Conservation (phyloP, 164 flowering plant species). For the Aristolochia californica region DNA sequence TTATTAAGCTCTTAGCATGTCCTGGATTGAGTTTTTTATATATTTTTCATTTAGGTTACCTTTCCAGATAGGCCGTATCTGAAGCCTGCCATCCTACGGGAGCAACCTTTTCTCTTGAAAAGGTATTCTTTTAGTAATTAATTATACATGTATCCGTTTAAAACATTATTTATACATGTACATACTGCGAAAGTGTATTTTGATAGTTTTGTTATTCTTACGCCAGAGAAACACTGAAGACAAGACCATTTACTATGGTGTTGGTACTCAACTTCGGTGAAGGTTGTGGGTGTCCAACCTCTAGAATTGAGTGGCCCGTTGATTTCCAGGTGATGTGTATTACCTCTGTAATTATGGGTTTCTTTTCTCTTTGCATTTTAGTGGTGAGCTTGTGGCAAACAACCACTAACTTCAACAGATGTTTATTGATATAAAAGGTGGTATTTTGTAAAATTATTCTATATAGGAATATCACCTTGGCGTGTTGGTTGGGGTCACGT, state of each 20-base stretch:
- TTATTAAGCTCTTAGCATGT: neutral
- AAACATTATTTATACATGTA: neutral
- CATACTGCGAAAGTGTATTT: neutral
- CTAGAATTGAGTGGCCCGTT: slow-evolving; percentile 49
- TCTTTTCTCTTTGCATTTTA: neutral
- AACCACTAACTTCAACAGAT: neutral
- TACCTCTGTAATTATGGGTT: neutral
- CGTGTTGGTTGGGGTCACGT: too few species aligned
- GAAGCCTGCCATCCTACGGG: slow-evolving; percentile 38
- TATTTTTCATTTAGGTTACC: slow-evolving; percentile 34
- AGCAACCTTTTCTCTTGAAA: slow-evolving; percentile 47
- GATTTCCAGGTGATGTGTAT: slow-evolving; percentile 54
- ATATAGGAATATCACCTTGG: too few species aligned
- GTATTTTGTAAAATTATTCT: neutral
- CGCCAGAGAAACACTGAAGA: slow-evolving; percentile 52
- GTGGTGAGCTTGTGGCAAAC: neutral
- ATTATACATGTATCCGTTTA: neutral
- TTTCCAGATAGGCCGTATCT: slow-evolving; percentile 47
- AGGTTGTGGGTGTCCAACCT: slow-evolving; percentile 56
- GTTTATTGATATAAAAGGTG: neutral
- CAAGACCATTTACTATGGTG: slow-evolving; percentile 44
- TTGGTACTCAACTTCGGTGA: slow-evolving; percentile 66
- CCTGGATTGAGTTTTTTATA: neutral
- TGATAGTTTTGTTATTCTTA: neutral
- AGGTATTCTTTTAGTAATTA: slow-evolving; percentile 18